Evolutionary conservation across 306 rosid genomes (phyloP).

Genomic region (Cucumis cinereus): DNA sequence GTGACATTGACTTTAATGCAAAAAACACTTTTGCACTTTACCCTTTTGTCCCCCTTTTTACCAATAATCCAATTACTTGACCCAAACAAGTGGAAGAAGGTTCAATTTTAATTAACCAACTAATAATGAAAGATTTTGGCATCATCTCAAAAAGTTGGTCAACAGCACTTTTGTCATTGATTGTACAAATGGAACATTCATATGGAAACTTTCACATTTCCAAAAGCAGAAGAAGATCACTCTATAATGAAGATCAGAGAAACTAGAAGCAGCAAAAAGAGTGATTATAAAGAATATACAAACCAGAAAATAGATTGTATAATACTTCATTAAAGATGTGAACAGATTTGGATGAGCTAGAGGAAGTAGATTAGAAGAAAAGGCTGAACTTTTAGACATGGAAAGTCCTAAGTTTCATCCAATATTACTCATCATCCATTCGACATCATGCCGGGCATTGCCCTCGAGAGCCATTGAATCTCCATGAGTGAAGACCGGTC

Average conservation of each 20-base stretch:
- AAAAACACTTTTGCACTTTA: not conserved
- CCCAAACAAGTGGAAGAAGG: not conserved
- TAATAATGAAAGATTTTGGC: not conserved
- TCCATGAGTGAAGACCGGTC: slow-evolving; percentile 28
- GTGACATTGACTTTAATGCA: not conserved
- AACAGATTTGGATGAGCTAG: slow-evolving; percentile 3
- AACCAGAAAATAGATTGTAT: not conserved
- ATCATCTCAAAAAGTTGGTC: not conserved
- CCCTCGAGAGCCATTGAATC: slow-evolving; percentile 32
- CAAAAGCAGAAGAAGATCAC: not conserved
- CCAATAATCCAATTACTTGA: not conserved
- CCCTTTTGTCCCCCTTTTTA: not conserved
- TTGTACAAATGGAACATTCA: not conserved
- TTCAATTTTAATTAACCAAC: not conserved
- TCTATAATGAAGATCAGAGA: not conserved
- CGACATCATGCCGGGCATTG: slow-evolving; percentile 30
- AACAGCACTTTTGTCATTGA: not conserved
- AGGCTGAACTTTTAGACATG: not conserved
- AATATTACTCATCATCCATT: slow-evolving; percentile 41
- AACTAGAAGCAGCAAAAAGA: not conserved
- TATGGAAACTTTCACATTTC: not conserved
- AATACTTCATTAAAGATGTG: not conserved
- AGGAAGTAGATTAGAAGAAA: not conserved
- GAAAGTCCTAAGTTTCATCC: slow-evolving; percentile 18
- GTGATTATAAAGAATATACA: slow-evolving; percentile 8